Conservation (phyloP, 2,329 filamentous ascomycete genomes). For the Lecanosticta acicola region DNA sequence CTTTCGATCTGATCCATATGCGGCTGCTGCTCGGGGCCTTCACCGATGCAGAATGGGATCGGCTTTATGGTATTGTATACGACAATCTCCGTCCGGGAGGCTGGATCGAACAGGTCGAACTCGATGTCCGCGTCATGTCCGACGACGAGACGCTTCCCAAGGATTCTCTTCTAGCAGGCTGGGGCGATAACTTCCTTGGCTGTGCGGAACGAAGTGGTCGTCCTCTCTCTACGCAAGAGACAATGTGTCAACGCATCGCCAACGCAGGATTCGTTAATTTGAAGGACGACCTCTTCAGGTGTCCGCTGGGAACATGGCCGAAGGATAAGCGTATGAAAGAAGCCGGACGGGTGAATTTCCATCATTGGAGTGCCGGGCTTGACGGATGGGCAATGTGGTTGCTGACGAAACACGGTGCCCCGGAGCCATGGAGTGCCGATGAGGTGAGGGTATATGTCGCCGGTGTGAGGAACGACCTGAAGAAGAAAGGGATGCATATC, state of each 20-base stretch:
- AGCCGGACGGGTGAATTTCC: conserved; percentile 32
- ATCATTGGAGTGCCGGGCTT: conserved; percentile 36
- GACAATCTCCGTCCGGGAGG: conserved; percentile 37
- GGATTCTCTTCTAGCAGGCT: conserved; percentile 23
- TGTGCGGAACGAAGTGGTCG: conserved; percentile 10
- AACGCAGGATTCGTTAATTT: conserved; percentile 24
- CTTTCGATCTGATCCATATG: conserved; percentile 40
- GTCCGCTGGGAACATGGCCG: conserved; percentile 40
- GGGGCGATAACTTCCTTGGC: conserved; percentile 21
- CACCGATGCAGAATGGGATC: conserved; percentile 13
- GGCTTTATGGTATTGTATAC: conserved; percentile 11
- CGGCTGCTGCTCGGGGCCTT: conserved; percentile 26
- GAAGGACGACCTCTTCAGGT: conserved; percentile 36
- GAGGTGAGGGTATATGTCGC: conserved; percentile 42
- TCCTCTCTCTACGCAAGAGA: conserved; percentile 10
- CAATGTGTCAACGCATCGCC: conserved; percentile 8
- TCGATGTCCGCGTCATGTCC: conserved; percentile 10
- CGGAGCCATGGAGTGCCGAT: conserved; percentile 38
- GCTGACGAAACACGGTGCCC: conserved; percentile 28
- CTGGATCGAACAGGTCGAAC: conserved; percentile 40
- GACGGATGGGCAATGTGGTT: conserved; percentile 38
- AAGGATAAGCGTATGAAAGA: conserved; percentile 35
- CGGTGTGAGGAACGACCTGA: conserved; percentile 32
- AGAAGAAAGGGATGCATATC: conserved; percentile 11
- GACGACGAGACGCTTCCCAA: conserved; percentile 30